These are phyloP conservation scores for Rhododendron kiyosumense DNA, from an alignment of 148 eudicot species.

Conservation along the genomic window DNA sequence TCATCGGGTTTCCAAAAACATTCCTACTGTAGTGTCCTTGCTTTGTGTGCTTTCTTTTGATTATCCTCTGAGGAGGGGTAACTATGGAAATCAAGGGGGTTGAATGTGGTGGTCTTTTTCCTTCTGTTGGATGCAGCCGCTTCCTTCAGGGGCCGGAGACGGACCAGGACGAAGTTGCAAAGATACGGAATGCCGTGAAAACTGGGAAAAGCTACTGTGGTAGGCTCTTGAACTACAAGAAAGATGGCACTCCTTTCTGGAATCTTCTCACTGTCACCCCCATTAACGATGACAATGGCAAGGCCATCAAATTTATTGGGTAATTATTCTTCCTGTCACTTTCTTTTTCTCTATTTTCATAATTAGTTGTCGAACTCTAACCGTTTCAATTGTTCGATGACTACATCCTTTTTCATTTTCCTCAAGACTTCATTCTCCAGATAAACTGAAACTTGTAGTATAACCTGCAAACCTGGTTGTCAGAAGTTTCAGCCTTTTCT, in stretches of 20 bases:
- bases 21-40: not conserved
- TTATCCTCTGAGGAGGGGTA: not conserved
- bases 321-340: constrained; percentile 19
- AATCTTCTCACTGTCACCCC: constrained; percentile 93
- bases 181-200: constrained; percentile 65
- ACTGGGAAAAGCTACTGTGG: constrained; percentile 88
- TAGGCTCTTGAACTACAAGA: constrained; percentile 85
- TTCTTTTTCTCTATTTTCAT: not conserved
- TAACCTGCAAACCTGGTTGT: not conserved
- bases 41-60: not conserved
- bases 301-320: constrained; percentile 91
- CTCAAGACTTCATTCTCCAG: not conserved
- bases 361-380: not conserved
- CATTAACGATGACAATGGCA: constrained; percentile 76
- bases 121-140: constrained; percentile 53
- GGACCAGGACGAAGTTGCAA: constrained; percentile 77
- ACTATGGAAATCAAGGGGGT: not conserved
- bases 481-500: not conserved
- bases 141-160: constrained; percentile 93
- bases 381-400: not conserved
- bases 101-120: not conserved
- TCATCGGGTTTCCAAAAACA: not conserved
- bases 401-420: not conserved
- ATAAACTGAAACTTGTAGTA: not conserved
- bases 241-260: constrained; percentile 98